Base-by-base conservation (phyloP, 2,329 filamentous ascomycete species). In the Aaosphaeria arxii region DNA sequence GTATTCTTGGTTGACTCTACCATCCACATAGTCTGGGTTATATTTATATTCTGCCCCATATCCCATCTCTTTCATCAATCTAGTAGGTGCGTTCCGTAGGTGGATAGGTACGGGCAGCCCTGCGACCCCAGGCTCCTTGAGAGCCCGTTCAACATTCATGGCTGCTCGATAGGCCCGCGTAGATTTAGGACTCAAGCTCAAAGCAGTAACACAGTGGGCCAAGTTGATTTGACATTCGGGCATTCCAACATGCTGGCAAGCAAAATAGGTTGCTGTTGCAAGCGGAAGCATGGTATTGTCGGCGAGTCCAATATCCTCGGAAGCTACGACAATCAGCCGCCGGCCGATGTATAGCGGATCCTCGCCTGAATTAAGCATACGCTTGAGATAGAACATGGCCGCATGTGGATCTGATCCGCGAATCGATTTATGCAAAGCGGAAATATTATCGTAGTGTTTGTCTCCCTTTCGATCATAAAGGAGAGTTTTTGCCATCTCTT, bases 391-490 rank as follows among this genome's bases (percentile, higher is more conserved):
- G 74, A 97, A 99, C 1, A 99, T 79, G 0, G 92, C 82, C 0
- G 92, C 94, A 68, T 97, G 88, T 0, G 92, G 71, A 62, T 96
- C 86, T 47, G 84, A 87, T 38, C 94, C 94, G 41, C 94, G 87
- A 7, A 97, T 86, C 2, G 91, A 91, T 64, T 99, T 99, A 79
- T 97, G 94, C 61, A 97, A 94, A 30, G 94, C 94, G 1, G 89
- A 95, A 62, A 99, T 97, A 45, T 89, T 94, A 66, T 99, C 92
- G 74, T 97, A 99, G 73, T 97, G 94, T 67, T 96, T 90, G 71
- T 99, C 94, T 45, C 94, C 92, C 0, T 88, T 89, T 46, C 94
- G 85, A 70, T 99, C 94, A 71, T 97, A 97, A 11, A 97, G 91
- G 1, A 97, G 77, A 0, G 92, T 97, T 66, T 91, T 91, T 2